These are phyloP conservation scores for Furcasterigmium furcatum DNA, from an alignment of 2,329 filamentous ascomycete genomes.

Conservation along the genomic window DNA sequence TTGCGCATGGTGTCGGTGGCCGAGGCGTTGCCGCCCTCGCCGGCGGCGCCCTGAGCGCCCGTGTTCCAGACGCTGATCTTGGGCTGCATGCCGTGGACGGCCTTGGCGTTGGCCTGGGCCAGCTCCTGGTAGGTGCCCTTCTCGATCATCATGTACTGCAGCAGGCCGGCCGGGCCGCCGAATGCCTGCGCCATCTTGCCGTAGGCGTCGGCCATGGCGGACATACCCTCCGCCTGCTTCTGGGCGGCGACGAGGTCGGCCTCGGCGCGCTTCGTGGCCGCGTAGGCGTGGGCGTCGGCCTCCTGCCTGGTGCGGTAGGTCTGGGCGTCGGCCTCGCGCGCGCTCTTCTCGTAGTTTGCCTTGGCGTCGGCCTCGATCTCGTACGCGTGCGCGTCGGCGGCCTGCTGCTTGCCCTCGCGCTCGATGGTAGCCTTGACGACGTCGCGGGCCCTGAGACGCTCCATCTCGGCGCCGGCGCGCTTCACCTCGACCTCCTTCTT, in stretches of 20 bases:
- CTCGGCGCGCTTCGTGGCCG: conserved; percentile 42
- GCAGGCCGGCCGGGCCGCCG: conserved; percentile 72
- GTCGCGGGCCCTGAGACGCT: conserved; percentile 72
- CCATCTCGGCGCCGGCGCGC: conserved; percentile 76
- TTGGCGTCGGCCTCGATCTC: conserved; percentile 60
- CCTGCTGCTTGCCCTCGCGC: conserved; percentile 66
- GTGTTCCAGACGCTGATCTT: conserved; percentile 94
- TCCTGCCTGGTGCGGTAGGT: conserved; percentile 47
- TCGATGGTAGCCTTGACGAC: conserved; percentile 74
- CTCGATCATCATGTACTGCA: conserved; percentile 87
- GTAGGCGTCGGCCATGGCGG: conserved; percentile 80
- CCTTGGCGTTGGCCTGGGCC: conserved; percentile 73
- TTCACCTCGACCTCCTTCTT: conserved; percentile 75
- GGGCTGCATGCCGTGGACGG: conserved; percentile 73
- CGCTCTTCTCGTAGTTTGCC: conserved; percentile 48
- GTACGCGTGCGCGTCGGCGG: conserved; percentile 64
- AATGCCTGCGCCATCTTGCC: conserved; percentile 67
- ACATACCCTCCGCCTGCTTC: conserved; percentile 73
- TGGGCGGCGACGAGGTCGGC: conserved; percentile 53
- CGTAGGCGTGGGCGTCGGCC: conserved; percentile 48
- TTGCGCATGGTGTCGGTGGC: conserved; percentile 68
- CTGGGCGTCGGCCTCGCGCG: conserved; percentile 48
- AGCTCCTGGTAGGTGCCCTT: conserved; percentile 75
- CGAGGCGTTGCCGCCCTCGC: conserved; percentile 28
- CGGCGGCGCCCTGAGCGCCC: conserved; percentile 46